phyloP scores from a whole-genome alignment of 148 eudicot genomes.

The Fagopyrum esculentum region DNA sequence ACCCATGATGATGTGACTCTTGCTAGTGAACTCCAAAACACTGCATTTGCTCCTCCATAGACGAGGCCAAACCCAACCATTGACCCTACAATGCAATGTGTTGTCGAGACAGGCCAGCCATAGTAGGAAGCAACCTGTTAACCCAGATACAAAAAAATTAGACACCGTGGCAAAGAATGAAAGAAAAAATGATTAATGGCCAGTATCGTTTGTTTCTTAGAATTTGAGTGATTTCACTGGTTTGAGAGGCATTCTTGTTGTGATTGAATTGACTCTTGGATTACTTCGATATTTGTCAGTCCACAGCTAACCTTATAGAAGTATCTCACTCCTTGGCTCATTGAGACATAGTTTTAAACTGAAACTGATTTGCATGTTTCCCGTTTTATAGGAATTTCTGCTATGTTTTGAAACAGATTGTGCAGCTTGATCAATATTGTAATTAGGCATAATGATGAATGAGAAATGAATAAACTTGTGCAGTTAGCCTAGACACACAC shows the following conservation, averaged over 20 bases:
- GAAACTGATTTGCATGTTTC: neutral
- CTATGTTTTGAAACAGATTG: neutral
- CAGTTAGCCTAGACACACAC: neutral
- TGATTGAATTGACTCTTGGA: neutral
- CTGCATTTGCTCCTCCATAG: slow-evolving; percentile 85
- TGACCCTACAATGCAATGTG: slow-evolving; percentile 97
- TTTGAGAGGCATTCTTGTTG: neutral
- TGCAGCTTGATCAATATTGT: neutral
- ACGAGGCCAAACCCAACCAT: slow-evolving; percentile 97
- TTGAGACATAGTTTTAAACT: neutral
- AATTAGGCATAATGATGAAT: neutral
- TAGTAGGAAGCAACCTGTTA: slow-evolving; percentile 83
- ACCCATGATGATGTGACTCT: slow-evolving; percentile 97
- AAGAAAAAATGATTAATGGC: neutral
- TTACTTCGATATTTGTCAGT: neutral
- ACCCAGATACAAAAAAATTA: neutral
- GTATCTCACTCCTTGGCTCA: neutral
- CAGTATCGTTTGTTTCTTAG: neutral
- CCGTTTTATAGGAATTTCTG: neutral
- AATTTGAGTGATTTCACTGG: neutral
- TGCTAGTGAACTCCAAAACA: slow-evolving; percentile 94
- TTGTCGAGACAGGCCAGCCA: slow-evolving; percentile 98
- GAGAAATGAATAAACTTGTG: neutral
- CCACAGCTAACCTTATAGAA: neutral
- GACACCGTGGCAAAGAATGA: neutral